These are phyloP conservation scores for Rosa persica DNA, from an alignment of 306 rosid species.

Conservation along the genomic window DNA sequence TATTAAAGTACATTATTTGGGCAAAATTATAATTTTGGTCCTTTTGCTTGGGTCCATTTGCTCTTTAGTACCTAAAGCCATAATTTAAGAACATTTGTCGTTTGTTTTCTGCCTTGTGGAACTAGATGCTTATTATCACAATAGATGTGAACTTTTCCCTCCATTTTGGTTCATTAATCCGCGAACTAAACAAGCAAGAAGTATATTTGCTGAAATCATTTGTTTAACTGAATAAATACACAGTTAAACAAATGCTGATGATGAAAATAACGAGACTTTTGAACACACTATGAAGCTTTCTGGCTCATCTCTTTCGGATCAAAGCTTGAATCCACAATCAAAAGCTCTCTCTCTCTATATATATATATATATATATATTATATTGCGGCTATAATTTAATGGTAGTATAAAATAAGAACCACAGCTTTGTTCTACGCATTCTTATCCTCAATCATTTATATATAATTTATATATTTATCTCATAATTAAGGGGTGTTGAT, in stretches of 20 bases:
- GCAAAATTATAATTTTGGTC: neutral
- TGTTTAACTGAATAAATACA: too few relatives aligned
- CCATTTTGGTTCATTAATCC: neutral
- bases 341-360: neutral
- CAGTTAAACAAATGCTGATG: neutral
- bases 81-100: neutral
- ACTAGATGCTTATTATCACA: neutral
- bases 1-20: neutral
- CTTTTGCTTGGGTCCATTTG: neutral
- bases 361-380: too few relatives aligned
- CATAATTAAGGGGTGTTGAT: neutral
- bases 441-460: slow-evolving; percentile 23
- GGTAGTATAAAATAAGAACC: neutral
- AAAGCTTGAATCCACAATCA: neutral
- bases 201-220: too few relatives aligned
- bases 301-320: neutral
- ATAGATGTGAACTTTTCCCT: too few relatives aligned
- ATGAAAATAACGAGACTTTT: neutral
- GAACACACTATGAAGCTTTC: neutral
- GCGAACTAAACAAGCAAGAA: too few relatives aligned
- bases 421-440: slow-evolving; percentile 2
- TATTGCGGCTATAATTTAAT: neutral
- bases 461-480: neutral
- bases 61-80: neutral
- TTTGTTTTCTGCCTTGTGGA: neutral